A percentile compares a stretch with the other conserved stretches of the same genome.
Conservation (phyloP, 805 yeast species). For the Candida taoyuanica region DNA sequence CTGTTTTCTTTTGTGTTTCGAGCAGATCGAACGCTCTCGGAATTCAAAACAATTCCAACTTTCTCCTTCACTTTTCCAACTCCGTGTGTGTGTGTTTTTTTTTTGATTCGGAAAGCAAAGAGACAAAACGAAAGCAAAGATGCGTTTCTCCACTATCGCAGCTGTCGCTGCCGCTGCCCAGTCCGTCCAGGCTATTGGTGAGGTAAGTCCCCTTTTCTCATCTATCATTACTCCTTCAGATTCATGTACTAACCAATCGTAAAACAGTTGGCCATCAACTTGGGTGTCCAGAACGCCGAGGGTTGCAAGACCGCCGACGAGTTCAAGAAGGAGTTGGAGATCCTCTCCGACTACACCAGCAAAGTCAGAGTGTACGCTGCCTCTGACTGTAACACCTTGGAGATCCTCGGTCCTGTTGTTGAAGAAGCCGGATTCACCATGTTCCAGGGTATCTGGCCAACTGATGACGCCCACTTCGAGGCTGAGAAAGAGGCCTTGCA, state of each 20-base stretch:
- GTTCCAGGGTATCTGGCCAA: slow-evolving; percentile 93
- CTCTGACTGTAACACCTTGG: slow-evolving; percentile 89
- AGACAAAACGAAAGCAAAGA: slow-evolving; percentile 3
- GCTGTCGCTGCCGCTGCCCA: slow-evolving; percentile 43
- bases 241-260: background rate
- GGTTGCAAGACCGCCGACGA: slow-evolving; percentile 72
- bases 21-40: background rate
- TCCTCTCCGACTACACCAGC: slow-evolving; percentile 53
- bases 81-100: too few relatives aligned
- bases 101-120: background rate
- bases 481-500: slow-evolving; percentile 72
- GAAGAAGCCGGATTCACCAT: slow-evolving; percentile 71
- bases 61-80: background rate
- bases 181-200: slow-evolving; percentile 55
- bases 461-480: slow-evolving; percentile 69
- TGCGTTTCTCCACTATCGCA: slow-evolving; percentile 23
- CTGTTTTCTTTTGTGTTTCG: slow-evolving; percentile 3
- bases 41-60: background rate
- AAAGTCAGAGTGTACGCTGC: slow-evolving; percentile 85
- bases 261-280: slow-evolving; percentile 63
- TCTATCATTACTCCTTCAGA: background rate
- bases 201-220: slow-evolving; percentile 28
- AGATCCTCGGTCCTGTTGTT: slow-evolving; percentile 81
- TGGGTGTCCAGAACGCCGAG: slow-evolving; percentile 72
- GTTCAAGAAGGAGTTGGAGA: slow-evolving; percentile 61